These are phyloP conservation scores for Coccomyxa subellipsoidea DNA, from an alignment of 163 green algal genomes.

Conservation along the genomic window DNA sequence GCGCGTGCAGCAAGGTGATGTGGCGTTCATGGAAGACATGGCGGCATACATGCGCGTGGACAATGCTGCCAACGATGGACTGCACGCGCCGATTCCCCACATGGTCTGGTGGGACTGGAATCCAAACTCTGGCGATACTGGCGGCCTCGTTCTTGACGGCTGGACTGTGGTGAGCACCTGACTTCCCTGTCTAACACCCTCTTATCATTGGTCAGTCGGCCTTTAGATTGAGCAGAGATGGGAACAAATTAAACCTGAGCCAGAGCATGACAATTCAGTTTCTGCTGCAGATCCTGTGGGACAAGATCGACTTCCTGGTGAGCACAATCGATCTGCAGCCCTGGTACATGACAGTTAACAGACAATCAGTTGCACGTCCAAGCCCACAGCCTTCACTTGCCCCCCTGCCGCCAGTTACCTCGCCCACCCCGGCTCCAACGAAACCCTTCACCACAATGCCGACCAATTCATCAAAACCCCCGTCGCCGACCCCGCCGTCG, in stretches of 20 bases:
- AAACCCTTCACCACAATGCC: neutral
- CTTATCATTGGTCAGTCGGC: neutral
- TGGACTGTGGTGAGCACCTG: conserved; percentile 14
- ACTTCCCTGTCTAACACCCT: neutral
- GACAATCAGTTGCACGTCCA: neutral
- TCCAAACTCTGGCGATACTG: conserved; percentile 19
- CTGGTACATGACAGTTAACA: conserved; percentile 11
- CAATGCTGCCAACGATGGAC: neutral
- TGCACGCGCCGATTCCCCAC: neutral
- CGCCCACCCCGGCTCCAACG: neutral
- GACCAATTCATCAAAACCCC: neutral
- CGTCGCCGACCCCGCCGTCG: neutral
- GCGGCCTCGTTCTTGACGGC: conserved; percentile 21
- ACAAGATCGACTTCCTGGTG: neutral
- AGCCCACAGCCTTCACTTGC: neutral
- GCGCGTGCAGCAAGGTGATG: neutral
- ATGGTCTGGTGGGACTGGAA: conserved; percentile 15
- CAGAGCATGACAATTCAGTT: neutral
- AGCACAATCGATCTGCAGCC: neutral
- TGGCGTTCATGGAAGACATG: neutral
- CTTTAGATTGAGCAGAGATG: neutral
- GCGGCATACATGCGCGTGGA: neutral
- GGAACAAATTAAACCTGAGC: neutral
- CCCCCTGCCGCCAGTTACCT: neutral
- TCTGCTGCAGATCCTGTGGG: neutral